Conservation (phyloP, 2,329 filamentous ascomycete species). For the Myriosclerotinia scirpicola region DNA sequence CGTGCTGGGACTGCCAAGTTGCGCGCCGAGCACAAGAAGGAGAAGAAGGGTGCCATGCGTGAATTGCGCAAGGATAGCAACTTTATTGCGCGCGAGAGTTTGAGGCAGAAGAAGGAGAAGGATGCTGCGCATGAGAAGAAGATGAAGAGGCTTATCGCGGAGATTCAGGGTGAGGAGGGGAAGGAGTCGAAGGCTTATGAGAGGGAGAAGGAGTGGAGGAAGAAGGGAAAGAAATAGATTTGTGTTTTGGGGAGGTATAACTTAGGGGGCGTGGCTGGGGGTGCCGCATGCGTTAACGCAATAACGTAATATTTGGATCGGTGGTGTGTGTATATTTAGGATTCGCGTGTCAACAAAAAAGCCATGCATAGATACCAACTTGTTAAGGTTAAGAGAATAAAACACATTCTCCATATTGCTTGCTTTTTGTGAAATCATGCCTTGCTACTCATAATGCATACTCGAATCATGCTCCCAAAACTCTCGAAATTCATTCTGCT, state of each 20-base stretch:
- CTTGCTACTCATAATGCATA: not conserved
- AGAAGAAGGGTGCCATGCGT: slow-evolving; percentile 89
- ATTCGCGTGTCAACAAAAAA: not conserved
- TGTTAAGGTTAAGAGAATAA: slow-evolving; percentile 1
- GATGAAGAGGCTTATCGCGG: slow-evolving; percentile 85
- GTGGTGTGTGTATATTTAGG: slow-evolving; percentile 5
- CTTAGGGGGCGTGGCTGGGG: not conserved
- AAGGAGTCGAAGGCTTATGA: slow-evolving; percentile 85
- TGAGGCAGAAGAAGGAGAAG: slow-evolving; percentile 88
- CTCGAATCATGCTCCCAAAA: not conserved
- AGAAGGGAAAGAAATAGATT: slow-evolving; percentile 55
- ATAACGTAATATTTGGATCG: not conserved
- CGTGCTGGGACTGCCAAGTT: slow-evolving; percentile 82
- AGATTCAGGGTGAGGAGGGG: slow-evolving; percentile 95
- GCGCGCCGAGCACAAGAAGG: slow-evolving; percentile 57
- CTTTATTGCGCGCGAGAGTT: slow-evolving; percentile 87
- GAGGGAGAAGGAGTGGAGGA: slow-evolving; percentile 75
- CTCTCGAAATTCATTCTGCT: not conserved
- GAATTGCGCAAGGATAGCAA: slow-evolving; percentile 94
- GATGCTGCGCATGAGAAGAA: slow-evolving; percentile 96
- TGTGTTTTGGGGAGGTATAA: not conserved
- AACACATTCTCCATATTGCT: not conserved
- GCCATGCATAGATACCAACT: slow-evolving; percentile 3
- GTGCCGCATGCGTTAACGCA: not conserved
- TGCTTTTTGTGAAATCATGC: not conserved